Percentiles rank a stretch among this genome's conserved stretches.
Evolutionary conservation across 345 rosid species (phyloP).

Genomic region (Corchorus capsularis): DNA sequence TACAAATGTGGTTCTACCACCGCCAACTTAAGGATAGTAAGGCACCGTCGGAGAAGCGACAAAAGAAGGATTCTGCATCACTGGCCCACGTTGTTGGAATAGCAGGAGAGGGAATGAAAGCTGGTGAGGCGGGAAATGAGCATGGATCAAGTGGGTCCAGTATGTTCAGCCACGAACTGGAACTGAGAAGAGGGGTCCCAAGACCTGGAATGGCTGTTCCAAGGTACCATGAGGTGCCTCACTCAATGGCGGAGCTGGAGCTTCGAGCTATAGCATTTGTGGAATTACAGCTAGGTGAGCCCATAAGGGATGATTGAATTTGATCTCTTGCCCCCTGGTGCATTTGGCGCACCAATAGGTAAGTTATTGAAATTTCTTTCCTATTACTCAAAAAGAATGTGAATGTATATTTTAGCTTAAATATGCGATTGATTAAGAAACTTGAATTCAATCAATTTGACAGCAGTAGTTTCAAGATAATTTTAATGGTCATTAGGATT

Average conservation of each 20-base stretch:
- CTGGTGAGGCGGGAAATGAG: constrained; percentile 34
- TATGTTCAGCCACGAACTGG: constrained; percentile 37
- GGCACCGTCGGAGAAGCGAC: constrained; percentile 51
- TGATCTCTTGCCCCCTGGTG: constrained; percentile 95
- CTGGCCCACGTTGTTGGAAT: constrained; percentile 15
- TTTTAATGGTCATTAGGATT: background rate
- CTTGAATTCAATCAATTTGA: background rate
- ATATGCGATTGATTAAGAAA: background rate
- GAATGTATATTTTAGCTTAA: background rate
- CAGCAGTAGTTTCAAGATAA: background rate
- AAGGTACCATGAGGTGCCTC: constrained; percentile 58
- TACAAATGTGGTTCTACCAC: constrained; percentile 99
- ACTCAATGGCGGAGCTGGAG: constrained; percentile 48
- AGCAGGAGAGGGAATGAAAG: constrained; percentile 33
- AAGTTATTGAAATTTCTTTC: constrained; percentile 3
- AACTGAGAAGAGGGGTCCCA: constrained; percentile 35
- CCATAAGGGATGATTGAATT: constrained; percentile 86
- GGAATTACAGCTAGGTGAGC: constrained; percentile 81
- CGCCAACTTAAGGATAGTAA: constrained; percentile 87
- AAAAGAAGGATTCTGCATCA: constrained; percentile 44
- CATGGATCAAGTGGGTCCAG: constrained; percentile 32
- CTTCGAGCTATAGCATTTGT: constrained; percentile 68
- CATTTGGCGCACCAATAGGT: constrained; percentile 93
- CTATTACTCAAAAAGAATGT: background rate
- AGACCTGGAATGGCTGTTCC: constrained; percentile 48